Conservation (phyloP, 2,329 filamentous ascomycete species). For the Pseudohalonectria lignicola region DNA sequence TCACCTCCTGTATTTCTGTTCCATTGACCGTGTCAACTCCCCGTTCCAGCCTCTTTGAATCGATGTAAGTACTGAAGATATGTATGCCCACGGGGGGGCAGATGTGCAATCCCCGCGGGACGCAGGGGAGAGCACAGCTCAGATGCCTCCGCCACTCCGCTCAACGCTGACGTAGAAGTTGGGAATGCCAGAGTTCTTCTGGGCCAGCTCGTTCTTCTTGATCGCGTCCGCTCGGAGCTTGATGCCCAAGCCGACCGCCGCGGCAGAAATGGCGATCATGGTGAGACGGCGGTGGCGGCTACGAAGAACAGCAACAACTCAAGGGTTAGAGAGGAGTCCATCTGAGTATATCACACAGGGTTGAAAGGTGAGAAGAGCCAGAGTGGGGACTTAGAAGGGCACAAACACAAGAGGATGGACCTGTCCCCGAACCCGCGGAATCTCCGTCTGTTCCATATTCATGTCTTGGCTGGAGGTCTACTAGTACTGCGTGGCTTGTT, state of each 20-base stretch:
- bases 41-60: too few relatives aligned
- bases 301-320: not conserved
- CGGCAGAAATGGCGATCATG: conserved; percentile 16
- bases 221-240: conserved; percentile 24
- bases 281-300: conserved; percentile 28
- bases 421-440: not conserved
- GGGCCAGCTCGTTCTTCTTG: conserved; percentile 29
- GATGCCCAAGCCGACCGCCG: conserved; percentile 16
- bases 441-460: not conserved
- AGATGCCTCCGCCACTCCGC: conserved; percentile 36
- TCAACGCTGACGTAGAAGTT: conserved; percentile 39
- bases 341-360: too few relatives aligned
- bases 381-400: not conserved
- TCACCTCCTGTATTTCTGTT: too few relatives aligned
- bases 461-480: not conserved
- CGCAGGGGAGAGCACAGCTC: too few relatives aligned
- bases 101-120: too few relatives aligned
- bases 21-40: too few relatives aligned
- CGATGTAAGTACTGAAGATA: too few relatives aligned
- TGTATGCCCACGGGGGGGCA: too few relatives aligned
- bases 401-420: not conserved
- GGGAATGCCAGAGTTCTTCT: conserved; percentile 22
- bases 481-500: too few relatives aligned
- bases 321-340: not conserved
- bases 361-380: too few relatives aligned